These are phyloP conservation scores for Crithidia expoeki DNA, from an alignment of 208 protist species.

Conservation along the genomic window DNA sequence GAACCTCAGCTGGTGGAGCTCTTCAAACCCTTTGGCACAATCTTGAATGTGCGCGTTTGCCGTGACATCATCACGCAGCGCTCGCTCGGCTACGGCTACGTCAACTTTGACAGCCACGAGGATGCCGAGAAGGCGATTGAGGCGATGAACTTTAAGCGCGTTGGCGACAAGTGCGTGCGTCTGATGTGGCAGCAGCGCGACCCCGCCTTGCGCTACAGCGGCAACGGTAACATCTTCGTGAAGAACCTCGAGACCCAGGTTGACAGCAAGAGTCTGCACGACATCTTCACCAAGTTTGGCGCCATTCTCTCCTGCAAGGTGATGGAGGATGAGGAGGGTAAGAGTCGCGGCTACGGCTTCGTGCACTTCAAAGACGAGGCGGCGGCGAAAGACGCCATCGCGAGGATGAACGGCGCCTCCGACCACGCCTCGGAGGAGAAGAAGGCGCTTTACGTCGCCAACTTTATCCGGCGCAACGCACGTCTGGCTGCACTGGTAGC, in stretches of 20 bases:
- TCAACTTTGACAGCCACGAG: slow-evolving; percentile 97
- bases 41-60: slow-evolving; percentile 98
- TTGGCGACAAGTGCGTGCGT: slow-evolving; percentile 95
- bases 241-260: slow-evolving; percentile 97
- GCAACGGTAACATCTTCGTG: slow-evolving; percentile 99
- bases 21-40: slow-evolving; percentile 97
- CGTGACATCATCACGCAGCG: slow-evolving; percentile 97
- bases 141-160: slow-evolving; percentile 97
- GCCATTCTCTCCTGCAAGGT: slow-evolving; percentile 99
- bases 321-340: slow-evolving; percentile 89
- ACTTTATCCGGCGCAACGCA: slow-evolving; percentile 96
- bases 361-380: slow-evolving; percentile 98
- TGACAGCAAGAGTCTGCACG: slow-evolving; percentile 97
- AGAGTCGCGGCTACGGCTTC: slow-evolving; percentile 98
- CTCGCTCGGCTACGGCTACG: slow-evolving; percentile 99
- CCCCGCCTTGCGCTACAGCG: slow-evolving; percentile 96
- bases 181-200: slow-evolving; percentile 99
- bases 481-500: slow-evolving; percentile 89
- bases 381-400: slow-evolving; percentile 94
- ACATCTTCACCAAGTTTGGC: slow-evolving; percentile 98
- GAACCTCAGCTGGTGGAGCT: slow-evolving; percentile 97
- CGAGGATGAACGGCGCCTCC: slow-evolving; percentile 96
- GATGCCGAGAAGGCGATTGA: slow-evolving; percentile 98
- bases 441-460: slow-evolving; percentile 92
- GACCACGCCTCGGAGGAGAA: slow-evolving; percentile 93